A percentile compares a stretch with the other conserved stretches of the same genome.
These are phyloP conservation scores for Boletus reticulatus DNA, from an alignment of 768 basidiomycete genomes.

Conservation along the genomic window DNA sequence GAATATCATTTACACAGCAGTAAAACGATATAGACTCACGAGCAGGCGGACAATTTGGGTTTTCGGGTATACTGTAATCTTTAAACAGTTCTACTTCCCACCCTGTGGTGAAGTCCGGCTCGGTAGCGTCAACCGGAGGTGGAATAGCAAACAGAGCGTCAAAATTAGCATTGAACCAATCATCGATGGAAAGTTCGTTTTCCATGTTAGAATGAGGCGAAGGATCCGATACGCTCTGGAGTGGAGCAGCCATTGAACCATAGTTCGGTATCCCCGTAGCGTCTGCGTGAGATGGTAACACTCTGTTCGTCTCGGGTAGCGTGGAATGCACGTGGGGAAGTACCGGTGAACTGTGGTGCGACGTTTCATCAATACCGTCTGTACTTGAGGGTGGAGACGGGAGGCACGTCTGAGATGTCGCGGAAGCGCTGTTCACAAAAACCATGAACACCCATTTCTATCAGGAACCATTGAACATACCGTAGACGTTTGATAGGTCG, in stretches of 20 bases:
- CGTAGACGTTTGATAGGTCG: constrained; percentile 24
- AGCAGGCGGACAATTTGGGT: not conserved
- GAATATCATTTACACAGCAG: not conserved
- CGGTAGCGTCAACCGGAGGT: constrained; percentile 19
- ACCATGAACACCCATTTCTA: rapidly evolving
- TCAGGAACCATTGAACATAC: constrained; percentile 2
- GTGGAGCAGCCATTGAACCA: constrained; percentile 8
- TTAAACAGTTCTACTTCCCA: constrained; percentile 37
- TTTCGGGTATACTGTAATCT: constrained; percentile 20
- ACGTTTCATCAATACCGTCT: not conserved
- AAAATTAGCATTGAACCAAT: constrained; percentile 35
- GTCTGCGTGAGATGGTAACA: constrained; percentile 16
- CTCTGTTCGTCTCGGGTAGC: not conserved
- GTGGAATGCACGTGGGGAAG: not conserved
- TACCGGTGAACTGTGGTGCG: not conserved
- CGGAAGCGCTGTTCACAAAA: not conserved
- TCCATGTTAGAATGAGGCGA: constrained; percentile 13
- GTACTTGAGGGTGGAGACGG: constrained; percentile 17
- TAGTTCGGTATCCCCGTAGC: constrained; percentile 24
- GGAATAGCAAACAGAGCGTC: constrained; percentile 27
- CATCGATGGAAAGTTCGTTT: constrained; percentile 30
- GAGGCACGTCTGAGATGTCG: not conserved
- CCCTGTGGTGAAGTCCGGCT: constrained; percentile 23
- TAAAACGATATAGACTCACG: constrained; percentile 1
- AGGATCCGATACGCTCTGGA: constrained; percentile 34